Evolutionary conservation across 2,329 filamentous ascomycete genomes (phyloP).

Genomic region (Colletotrichum higginsianum): DNA sequence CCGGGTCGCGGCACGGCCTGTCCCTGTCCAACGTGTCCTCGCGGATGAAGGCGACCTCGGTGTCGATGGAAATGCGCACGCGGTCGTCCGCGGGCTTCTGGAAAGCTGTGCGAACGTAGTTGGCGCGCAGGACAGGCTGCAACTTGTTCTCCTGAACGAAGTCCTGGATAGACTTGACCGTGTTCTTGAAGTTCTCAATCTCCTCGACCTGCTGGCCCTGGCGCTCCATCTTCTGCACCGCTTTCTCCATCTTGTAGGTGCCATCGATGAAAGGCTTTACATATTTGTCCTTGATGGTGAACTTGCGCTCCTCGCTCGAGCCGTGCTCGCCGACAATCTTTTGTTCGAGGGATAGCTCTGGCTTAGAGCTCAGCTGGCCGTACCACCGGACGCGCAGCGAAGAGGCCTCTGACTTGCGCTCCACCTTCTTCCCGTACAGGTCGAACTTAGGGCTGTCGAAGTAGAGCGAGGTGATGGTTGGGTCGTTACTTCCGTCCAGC

Average conservation of each 20-base stretch:
- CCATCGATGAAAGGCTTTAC: slow-evolving; percentile 88
- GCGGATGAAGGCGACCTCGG: slow-evolving; percentile 88
- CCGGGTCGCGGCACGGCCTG: slow-evolving; percentile 89
- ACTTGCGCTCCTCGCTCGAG: slow-evolving; percentile 82
- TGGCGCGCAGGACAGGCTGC: slow-evolving; percentile 89
- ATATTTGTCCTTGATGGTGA: slow-evolving; percentile 95
- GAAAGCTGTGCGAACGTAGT: slow-evolving; percentile 95
- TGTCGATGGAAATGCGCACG: slow-evolving; percentile 93
- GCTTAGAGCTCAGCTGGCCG: slow-evolving; percentile 83
- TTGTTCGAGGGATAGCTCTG: slow-evolving; percentile 89
- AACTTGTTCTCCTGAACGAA: slow-evolving; percentile 85
- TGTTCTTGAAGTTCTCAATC: slow-evolving; percentile 78
- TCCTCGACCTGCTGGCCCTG: slow-evolving; percentile 77
- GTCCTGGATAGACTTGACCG: slow-evolving; percentile 82
- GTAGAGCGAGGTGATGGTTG: slow-evolving; percentile 94
- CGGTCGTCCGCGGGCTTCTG: slow-evolving; percentile 94
- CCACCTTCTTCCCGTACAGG: slow-evolving; percentile 89
- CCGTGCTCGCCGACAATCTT: slow-evolving; percentile 87
- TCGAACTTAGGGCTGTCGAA: slow-evolving; percentile 92
- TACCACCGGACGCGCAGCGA: slow-evolving; percentile 94
- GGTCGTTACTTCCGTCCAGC: slow-evolving; percentile 85
- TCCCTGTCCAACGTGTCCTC: slow-evolving; percentile 83
- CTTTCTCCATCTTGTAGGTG: slow-evolving; percentile 94
- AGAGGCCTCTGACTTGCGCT: slow-evolving; percentile 80
- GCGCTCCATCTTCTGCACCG: slow-evolving; percentile 86